Base-by-base conservation (phyloP, 805 yeast genomes). In the Saturnispora halmiae region DNA sequence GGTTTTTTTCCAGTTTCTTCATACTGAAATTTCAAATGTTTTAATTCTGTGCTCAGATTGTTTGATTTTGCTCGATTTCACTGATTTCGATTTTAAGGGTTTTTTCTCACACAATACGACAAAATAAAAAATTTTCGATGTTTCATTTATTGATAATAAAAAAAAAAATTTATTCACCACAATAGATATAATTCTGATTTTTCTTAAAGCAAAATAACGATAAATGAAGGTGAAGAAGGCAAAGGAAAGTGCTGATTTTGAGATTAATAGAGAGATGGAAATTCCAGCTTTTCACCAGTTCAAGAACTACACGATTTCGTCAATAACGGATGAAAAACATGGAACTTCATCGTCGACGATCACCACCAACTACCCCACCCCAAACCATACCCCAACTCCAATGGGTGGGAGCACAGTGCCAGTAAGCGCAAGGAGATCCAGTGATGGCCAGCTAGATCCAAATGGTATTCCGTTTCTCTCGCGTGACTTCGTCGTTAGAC, bases 401-500 rank as follows among this genome's bases (percentile, higher is more conserved):
- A 6, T 31, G 14, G n/a, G n/a, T n/a, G n/a, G n/a, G n/a, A 19
- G 14, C 11, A 10, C 24, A 7, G 26, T 22, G 10, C 26, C 26
- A 22, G 26, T 22, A 22, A 10, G 29, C n/a, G n/a, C n/a, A 31
- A 14, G 33, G 13, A 31, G 33, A 15, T 31, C 33, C 10, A n/a
- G 32, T 11, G 32, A 34, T 18, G 19, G 28, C n/a, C 25, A 41
- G 21, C 28, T 37, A 32, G 49, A 46, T 28, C 39, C 42, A 8
- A 46, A 44, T 34, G 47, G 50, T 25, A 40, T 48, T n/a, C 61
- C 61, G 8, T 57, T 72, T 44, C 58, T 77, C 36, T 64, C 74
- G 4, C 60, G 82, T 45, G 81, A 80, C 48, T 82, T 83, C 59
- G 94, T 84, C 4, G 90, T 82, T 13, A 68, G 95, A 46, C 67